phyloP scores from a whole-genome alignment of 495 filamentous ascomycete species.

The Penicillium silybi region DNA sequence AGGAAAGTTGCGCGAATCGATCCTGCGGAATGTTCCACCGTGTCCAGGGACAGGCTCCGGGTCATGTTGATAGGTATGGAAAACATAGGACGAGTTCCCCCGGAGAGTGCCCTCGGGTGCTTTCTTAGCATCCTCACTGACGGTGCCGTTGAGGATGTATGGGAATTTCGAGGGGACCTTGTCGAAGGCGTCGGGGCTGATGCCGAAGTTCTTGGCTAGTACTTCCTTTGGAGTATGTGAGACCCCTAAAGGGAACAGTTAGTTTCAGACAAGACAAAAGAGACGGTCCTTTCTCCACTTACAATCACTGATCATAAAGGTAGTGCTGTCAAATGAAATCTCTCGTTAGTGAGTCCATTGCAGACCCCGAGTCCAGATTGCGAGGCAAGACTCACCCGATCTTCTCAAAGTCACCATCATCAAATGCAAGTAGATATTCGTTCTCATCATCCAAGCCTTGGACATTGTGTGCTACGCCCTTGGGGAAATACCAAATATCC shows the following conservation, averaged over 20 bases:
- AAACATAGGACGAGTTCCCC: slow-evolving; percentile 56
- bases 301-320: slow-evolving; percentile 62
- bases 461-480: slow-evolving; percentile 58
- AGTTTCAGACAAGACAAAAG: too few relatives aligned
- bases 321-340: slow-evolving; percentile 39
- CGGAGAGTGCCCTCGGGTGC: slow-evolving; percentile 43
- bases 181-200: slow-evolving; percentile 53
- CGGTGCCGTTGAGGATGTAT: slow-evolving; percentile 56
- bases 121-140: slow-evolving; percentile 46
- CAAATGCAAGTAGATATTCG: slow-evolving; percentile 63
- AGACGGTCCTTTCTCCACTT: too few relatives aligned
- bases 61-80: slow-evolving; percentile 47
- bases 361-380: too few relatives aligned
- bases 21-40: slow-evolving; percentile 55
- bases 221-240: slow-evolving; percentile 57
- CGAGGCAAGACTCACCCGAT: slow-evolving; percentile 23
- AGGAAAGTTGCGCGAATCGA: slow-evolving; percentile 61
- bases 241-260: slow-evolving; percentile 29
- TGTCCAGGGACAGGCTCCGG: slow-evolving; percentile 53
- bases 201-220: slow-evolving; percentile 62
- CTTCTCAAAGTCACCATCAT: slow-evolving; percentile 54
- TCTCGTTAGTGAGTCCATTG: neutral
- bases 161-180: slow-evolving; percentile 53
- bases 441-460: slow-evolving; percentile 56
- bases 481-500: slow-evolving; percentile 68